Conservation (phyloP, 441 rosid genomes). For the Monsonia emarginata region DNA sequence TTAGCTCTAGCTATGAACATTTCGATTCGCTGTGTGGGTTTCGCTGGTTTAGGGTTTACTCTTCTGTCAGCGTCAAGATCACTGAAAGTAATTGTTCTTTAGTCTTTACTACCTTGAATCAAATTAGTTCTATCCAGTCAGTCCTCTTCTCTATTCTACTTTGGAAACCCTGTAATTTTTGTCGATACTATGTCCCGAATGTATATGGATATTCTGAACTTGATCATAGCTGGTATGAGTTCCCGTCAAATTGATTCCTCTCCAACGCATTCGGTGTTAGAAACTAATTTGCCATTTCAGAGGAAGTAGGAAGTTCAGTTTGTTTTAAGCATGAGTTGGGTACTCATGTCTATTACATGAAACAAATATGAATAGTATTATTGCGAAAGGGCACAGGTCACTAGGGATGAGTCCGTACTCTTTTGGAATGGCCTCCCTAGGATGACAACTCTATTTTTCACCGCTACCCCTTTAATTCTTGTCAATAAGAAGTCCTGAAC, state of each 20-base stretch:
- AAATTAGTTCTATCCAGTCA: too few species aligned
- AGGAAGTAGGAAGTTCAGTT: background rate
- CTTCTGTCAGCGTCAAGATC: background rate
- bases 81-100: background rate
- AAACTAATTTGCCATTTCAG: background rate
- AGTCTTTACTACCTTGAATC: background rate
- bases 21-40: background rate
- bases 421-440: too few species aligned
- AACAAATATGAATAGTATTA: background rate
- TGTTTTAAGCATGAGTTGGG: background rate
- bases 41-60: background rate
- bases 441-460: too few species aligned
- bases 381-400: background rate
- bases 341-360: background rate
- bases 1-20: background rate
- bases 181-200: background rate
- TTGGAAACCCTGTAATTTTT: background rate
- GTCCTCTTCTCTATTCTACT: too few species aligned
- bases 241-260: background rate
- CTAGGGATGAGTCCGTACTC: background rate
- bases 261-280: background rate
- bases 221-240: background rate
- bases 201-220: too few species aligned
- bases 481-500: background rate
- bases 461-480: background rate